Base-by-base conservation (phyloP, 805 yeast genomes). In the Spathaspora hagerdaliae region DNA sequence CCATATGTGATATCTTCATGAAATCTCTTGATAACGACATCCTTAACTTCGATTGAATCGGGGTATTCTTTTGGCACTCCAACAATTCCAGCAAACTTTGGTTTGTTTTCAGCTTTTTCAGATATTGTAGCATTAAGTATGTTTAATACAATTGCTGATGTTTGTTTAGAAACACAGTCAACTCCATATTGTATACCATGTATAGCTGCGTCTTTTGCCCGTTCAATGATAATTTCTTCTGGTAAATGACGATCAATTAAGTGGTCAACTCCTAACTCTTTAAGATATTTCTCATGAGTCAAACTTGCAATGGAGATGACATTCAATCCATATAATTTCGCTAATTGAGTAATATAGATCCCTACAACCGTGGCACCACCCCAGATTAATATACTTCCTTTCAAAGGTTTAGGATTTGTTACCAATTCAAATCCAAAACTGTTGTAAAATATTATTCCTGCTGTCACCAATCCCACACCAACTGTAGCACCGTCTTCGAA, bases 311-410 rank as follows among this genome's bases (percentile, higher is more conserved):
- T 42, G 8, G 58, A 51, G 14, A 74, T 57, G 24, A 74, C 73
- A 19, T 60, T 64, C 35, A 73, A 62, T 2, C 69, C 71, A 13
- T 69, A 63, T 29, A 67, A 51, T 43, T 59, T 71, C 1, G 77
- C 75, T 33, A 74, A 48, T 51, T 74, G 79, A 11, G 69, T 61
- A 10, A 67, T 55, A 48, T 70, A 73, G 6, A 72, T 55, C 0
- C 78, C 79, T 36, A 74, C 77, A 32, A 73, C 73, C 19, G 77
- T 70, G 5, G 75, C 65, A 3, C 75, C 79, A 33, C 79, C 79
- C 78, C 78, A 74, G n/a, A 74, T 60, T 6, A 71, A 45, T 10
- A 70, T 43, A 31, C 61, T 53, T 11, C 53, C 57, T 38, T 41
- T 42, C 10, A 38, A 26, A 11, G 27, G 36, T 8, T 29, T 27